Evolutionary conservation across 2,329 filamentous ascomycete species (phyloP).

Genomic region (Ascochyta fabae): DNA sequence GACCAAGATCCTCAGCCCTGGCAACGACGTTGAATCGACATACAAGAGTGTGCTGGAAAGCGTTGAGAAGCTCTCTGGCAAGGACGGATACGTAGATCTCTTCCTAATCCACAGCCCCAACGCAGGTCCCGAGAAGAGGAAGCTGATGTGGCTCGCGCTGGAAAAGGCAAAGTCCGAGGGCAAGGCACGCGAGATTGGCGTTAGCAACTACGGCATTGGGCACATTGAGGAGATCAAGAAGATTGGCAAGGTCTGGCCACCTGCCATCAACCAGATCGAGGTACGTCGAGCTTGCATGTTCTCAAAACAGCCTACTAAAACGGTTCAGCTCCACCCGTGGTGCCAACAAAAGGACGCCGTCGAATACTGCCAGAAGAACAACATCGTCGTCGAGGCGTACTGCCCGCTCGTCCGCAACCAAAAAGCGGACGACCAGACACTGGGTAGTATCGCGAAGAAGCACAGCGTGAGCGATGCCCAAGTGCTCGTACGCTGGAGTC

Average conservation of each 20-base stretch:
- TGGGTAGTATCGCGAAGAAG: constrained; percentile 71
- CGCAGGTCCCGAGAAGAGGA: constrained; percentile 61
- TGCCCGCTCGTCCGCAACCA: constrained; percentile 73
- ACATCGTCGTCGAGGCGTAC: constrained; percentile 68
- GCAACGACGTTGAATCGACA: constrained; percentile 61
- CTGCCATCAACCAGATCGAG: constrained; percentile 77
- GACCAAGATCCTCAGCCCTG: constrained; percentile 69
- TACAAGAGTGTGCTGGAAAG: constrained; percentile 67
- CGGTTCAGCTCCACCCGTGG: constrained; percentile 72
- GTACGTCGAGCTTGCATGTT: constrained; percentile 50
- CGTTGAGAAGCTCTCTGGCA: constrained; percentile 63
- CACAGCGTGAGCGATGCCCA: constrained; percentile 77
- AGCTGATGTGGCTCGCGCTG: constrained; percentile 70
- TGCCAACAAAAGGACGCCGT: constrained; percentile 68
- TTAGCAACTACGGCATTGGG: constrained; percentile 73
- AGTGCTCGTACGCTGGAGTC: constrained; percentile 78
- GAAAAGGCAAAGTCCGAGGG: constrained; percentile 67
- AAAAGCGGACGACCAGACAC: constrained; percentile 71
- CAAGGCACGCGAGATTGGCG: constrained; percentile 69
- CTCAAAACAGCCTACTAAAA: constrained; percentile 1
- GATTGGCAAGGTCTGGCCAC: constrained; percentile 71
- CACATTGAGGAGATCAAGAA: constrained; percentile 73
- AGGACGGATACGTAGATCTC: constrained; percentile 71
- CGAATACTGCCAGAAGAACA: constrained; percentile 63
- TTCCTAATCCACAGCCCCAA: constrained; percentile 73